phyloP scores from a whole-genome alignment of 2,329 filamentous ascomycete genomes.

The Xylariaceae sp. region DNA sequence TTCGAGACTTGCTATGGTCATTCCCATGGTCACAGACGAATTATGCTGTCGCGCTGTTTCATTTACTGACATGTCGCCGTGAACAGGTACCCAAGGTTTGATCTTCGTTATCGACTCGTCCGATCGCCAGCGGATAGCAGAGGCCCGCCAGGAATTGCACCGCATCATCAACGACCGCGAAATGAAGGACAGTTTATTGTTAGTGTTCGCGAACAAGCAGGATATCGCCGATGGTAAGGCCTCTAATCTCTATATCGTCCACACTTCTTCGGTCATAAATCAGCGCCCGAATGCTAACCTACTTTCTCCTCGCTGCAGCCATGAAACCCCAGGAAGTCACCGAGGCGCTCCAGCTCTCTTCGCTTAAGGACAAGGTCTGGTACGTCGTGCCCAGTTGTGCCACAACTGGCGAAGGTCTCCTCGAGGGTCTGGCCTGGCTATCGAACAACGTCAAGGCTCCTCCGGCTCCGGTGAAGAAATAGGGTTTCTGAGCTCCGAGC shows the following conservation, averaged over 20 bases:
- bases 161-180: slow-evolving; percentile 97
- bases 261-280: background rate
- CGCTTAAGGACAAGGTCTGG: slow-evolving; percentile 79
- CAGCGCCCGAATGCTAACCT: slow-evolving; percentile 10
- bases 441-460: slow-evolving; percentile 76
- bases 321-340: slow-evolving; percentile 77
- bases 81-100: slow-evolving; percentile 81
- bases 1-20: background rate
- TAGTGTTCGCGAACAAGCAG: slow-evolving; percentile 99
- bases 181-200: slow-evolving; percentile 88
- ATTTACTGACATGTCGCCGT: slow-evolving; percentile 7
- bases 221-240: slow-evolving; percentile 71
- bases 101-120: slow-evolving; percentile 99
- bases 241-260: background rate
- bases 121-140: slow-evolving; percentile 84
- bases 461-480: slow-evolving; percentile 51
- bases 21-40: background rate
- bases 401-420: slow-evolving; percentile 72
- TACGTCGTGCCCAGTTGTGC: slow-evolving; percentile 80
- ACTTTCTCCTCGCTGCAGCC: slow-evolving; percentile 41
- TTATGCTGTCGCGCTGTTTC: background rate
- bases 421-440: slow-evolving; percentile 77
- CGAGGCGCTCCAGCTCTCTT: slow-evolving; percentile 67
- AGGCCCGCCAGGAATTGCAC: slow-evolving; percentile 88
- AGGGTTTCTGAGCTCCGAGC: slow-evolving; percentile 27